Conservation (phyloP, 345 rosid species). For the Raphanus raphanistrum region DNA sequence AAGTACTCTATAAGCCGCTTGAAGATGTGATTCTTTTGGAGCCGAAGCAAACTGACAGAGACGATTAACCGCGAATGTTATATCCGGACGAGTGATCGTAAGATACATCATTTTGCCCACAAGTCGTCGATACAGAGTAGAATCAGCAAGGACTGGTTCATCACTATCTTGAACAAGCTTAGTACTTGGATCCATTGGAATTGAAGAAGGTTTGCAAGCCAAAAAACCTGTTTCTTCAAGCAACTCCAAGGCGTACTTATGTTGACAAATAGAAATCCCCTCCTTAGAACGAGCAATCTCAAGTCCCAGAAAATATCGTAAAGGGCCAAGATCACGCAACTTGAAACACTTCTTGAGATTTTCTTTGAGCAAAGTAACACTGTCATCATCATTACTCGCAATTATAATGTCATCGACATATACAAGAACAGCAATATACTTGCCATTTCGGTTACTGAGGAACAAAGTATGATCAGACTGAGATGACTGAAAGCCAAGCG, state of each 20-base stretch:
- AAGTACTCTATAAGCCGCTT: neutral
- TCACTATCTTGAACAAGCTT: neutral
- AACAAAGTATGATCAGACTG: neutral
- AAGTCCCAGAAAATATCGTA: neutral
- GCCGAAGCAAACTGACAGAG: neutral
- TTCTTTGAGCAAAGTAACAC: neutral
- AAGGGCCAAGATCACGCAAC: neutral
- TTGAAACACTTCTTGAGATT: neutral
- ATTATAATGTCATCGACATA: neutral
- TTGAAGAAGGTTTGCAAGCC: neutral
- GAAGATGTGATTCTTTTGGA: neutral
- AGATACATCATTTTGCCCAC: neutral
- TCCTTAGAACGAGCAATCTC: neutral
- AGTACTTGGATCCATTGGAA: neutral
- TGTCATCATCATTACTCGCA: neutral
- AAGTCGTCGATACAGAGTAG: neutral
- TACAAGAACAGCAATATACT: neutral
- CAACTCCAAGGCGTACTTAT: neutral
- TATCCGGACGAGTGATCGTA: neutral
- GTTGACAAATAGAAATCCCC: neutral
- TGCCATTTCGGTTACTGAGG: neutral
- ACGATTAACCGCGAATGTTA: neutral
- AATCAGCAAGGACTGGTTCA: neutral
- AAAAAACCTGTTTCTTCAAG: neutral
- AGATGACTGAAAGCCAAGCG: neutral